phyloP scores from a whole-genome alignment of 2,329 filamentous ascomycete genomes.

The Cercospora sp. region DNA sequence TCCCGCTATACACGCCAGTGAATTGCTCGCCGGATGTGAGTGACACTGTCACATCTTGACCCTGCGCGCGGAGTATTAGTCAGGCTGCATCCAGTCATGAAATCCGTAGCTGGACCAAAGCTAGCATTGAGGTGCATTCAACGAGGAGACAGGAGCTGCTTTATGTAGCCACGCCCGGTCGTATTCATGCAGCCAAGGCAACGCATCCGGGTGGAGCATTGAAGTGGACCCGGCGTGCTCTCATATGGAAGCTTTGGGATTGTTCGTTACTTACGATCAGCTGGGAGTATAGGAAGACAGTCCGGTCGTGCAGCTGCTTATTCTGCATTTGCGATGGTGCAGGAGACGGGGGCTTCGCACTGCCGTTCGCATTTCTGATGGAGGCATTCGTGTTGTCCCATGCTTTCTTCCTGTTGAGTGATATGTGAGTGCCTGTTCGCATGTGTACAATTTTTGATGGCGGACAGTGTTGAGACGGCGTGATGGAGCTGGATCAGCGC shows the following conservation, averaged over 20 bases:
- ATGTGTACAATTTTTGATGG: not conserved
- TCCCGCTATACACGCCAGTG: constrained; percentile 60
- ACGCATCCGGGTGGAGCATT: not conserved
- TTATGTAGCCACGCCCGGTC: not conserved
- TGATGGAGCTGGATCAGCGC: constrained; percentile 14
- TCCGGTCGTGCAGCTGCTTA: constrained; percentile 56
- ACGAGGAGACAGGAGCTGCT: not conserved
- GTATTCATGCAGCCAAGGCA: not conserved
- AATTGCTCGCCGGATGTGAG: constrained; percentile 63
- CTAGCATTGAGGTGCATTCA: not conserved
- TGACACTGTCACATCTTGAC: constrained; percentile 56
- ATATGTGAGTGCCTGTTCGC: not conserved
- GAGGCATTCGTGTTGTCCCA: constrained; percentile 15
- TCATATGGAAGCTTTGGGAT: constrained; percentile 35
- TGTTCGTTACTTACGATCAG: constrained; percentile 57
- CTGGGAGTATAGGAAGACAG: constrained; percentile 60
- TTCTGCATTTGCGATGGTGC: constrained; percentile 40
- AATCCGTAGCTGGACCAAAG: not conserved
- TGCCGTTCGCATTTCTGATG: constrained; percentile 53
- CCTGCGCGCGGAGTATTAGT: constrained; percentile 44
- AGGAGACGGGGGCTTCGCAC: constrained; percentile 40
- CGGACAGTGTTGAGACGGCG: not conserved
- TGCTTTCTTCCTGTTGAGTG: constrained; percentile 12
- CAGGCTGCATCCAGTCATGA: not conserved
- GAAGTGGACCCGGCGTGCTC: not conserved